Percentiles rank a stretch among this genome's conserved stretches.
Conservation (phyloP, 2,329 filamentous ascomycete genomes). For the Ilyonectria sp. region DNA sequence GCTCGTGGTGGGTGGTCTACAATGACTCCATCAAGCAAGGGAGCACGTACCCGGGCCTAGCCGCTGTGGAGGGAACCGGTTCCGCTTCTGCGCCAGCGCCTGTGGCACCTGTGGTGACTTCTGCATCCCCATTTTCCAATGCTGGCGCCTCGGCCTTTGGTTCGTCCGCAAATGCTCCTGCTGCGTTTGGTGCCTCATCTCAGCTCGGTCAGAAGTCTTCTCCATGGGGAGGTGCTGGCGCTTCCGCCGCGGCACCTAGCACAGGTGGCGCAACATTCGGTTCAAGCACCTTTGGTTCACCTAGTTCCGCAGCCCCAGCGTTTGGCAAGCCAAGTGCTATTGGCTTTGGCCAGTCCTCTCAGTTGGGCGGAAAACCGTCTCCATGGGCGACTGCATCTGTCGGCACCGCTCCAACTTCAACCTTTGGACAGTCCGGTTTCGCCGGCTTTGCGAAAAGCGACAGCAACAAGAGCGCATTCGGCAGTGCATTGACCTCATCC, state of each 20-base stretch:
- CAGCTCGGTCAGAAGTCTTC: constrained; percentile 67
- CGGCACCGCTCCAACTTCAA: constrained; percentile 52
- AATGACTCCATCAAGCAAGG: constrained; percentile 85
- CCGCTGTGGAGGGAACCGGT: constrained; percentile 59
- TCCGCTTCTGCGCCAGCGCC: constrained; percentile 47
- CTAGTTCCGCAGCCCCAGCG: constrained; percentile 57
- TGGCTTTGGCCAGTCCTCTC: constrained; percentile 69
- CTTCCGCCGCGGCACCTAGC: constrained; percentile 50
- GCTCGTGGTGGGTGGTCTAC: constrained; percentile 93
- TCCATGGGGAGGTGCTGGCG: constrained; percentile 62
- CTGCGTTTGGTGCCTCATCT: constrained; percentile 65
- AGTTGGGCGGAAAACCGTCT: constrained; percentile 64
- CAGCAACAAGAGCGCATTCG: constrained; percentile 56
- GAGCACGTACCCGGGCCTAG: constrained; percentile 80
- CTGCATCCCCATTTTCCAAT: constrained; percentile 52
- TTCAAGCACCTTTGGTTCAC: constrained; percentile 60
- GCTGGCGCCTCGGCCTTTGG: constrained; percentile 59
- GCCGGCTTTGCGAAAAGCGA: constrained; percentile 57
- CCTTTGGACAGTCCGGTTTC: constrained; percentile 71
- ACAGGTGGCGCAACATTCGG: constrained; percentile 60
- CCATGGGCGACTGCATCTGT: constrained; percentile 63
- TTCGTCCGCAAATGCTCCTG: constrained; percentile 52
- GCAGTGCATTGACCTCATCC: constrained; percentile 44
- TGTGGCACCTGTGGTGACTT: constrained; percentile 46
- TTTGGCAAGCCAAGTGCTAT: constrained; percentile 65